Conservation (phyloP, 441 rosid genomes). For the Isatis lusitanica region DNA sequence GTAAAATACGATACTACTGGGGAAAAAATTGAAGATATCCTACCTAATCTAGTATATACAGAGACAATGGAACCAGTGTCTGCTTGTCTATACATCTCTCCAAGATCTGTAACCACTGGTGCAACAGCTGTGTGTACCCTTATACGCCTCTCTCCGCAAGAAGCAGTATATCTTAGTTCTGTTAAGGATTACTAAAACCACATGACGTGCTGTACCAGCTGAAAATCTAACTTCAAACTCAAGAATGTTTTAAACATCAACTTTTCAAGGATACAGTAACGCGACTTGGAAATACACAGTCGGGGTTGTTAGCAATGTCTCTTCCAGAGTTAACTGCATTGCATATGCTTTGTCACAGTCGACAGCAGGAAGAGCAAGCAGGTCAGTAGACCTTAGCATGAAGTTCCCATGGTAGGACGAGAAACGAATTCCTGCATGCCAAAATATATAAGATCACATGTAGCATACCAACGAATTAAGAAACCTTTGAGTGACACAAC, state of each 20-base stretch:
- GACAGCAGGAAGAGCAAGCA: constrained; percentile 96
- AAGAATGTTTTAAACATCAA: constrained; percentile 12
- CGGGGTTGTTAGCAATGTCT: constrained; percentile 82
- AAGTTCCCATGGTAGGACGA: constrained; percentile 97
- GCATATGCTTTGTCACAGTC: constrained; percentile 99
- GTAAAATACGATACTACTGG: constrained; percentile 26
- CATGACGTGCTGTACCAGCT: constrained; percentile 16
- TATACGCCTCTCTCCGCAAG: constrained; percentile 99
- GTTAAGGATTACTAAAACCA: constrained; percentile 47
- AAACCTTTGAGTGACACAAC: constrained; percentile 2
- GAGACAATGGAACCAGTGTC: constrained; percentile 91
- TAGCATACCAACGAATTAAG: constrained; percentile 26
- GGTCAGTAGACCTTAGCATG: constrained; percentile 96
- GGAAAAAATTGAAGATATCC: constrained; percentile 17
- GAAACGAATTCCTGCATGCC: constrained; percentile 81
- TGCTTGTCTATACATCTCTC: constrained; percentile 96
- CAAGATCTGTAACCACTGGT: constrained; percentile 89
- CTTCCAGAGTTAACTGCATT: constrained; percentile 92
- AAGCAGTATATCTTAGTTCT: constrained; percentile 85
- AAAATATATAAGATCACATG: constrained; percentile 31
- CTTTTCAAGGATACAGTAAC: constrained; percentile 85
- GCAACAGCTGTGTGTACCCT: constrained; percentile 96
- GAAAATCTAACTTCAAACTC: constrained; percentile 19
- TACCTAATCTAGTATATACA: constrained; percentile 84
- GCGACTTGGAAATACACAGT: constrained; percentile 98